phyloP scores from a whole-genome alignment of 495 filamentous ascomycete species.

The Annulohypoxylon maeteangense region DNA sequence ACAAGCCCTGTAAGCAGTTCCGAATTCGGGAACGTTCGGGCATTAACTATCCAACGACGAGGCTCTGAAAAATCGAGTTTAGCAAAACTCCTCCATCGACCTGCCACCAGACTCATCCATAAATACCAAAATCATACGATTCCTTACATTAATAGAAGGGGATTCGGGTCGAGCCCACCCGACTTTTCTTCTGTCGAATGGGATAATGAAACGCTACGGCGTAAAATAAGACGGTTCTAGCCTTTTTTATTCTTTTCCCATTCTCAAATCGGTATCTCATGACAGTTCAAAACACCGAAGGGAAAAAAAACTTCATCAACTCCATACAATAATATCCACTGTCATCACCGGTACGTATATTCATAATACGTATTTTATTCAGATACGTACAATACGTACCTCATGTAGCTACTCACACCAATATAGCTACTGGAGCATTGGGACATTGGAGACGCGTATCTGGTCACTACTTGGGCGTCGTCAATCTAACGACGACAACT shows the following conservation, averaged over 20 bases:
- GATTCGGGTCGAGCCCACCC: constrained; percentile 34
- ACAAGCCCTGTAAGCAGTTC: constrained; percentile 40
- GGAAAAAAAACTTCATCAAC: constrained; percentile 20
- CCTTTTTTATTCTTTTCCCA: constrained; percentile 18
- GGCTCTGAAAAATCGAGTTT: constrained; percentile 26
- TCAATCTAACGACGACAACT: background rate
- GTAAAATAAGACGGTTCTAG: constrained; percentile 27
- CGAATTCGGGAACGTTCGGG: constrained; percentile 42
- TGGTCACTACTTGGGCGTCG: background rate
- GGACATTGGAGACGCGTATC: background rate
- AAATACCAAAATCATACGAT: constrained; percentile 42
- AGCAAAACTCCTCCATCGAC: constrained; percentile 26
- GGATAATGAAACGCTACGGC: constrained; percentile 24
- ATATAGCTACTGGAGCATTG: background rate
- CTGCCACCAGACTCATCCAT: constrained; percentile 34
- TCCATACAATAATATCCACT: background rate
- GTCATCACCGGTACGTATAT: constrained; percentile 9
- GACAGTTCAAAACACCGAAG: background rate
- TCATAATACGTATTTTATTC: background rate
- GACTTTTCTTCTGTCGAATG: constrained; percentile 33
- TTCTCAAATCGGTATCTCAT: constrained; percentile 6
- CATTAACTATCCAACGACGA: constrained; percentile 32
- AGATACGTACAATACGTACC: constrained; percentile 4
- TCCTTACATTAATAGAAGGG: constrained; percentile 30
- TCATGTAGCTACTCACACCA: background rate